Conservation (phyloP, 306 rosid species). For the Sesbania bispinosa region DNA sequence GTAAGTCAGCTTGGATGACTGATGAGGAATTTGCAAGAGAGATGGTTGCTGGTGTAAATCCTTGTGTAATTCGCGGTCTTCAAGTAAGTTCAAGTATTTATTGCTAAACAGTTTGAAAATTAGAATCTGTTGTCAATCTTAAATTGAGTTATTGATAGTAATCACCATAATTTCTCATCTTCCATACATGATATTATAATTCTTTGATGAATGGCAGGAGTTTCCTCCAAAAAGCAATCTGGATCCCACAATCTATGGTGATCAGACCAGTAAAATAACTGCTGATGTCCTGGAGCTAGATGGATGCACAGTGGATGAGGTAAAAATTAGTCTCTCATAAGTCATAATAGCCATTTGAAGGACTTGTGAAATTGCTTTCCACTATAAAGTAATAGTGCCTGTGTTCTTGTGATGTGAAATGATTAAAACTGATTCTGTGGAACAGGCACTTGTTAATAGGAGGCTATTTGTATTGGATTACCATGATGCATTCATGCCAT, state of each 20-base stretch:
- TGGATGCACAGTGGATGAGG: slow-evolving; percentile 60
- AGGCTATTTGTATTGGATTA: slow-evolving; percentile 64
- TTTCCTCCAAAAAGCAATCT: slow-evolving; percentile 81
- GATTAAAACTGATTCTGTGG: neutral
- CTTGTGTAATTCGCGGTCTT: slow-evolving; percentile 54
- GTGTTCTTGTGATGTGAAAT: neutral
- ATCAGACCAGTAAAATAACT: slow-evolving; percentile 67
- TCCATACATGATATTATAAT: neutral
- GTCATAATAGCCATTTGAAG: neutral
- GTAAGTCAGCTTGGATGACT: slow-evolving; percentile 68
- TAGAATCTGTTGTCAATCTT: neutral
- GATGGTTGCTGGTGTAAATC: slow-evolving; percentile 87
- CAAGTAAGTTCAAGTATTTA: slow-evolving; percentile 40
- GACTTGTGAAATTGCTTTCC: neutral
- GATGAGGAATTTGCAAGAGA: slow-evolving; percentile 93
- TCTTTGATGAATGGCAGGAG: slow-evolving; percentile 42
- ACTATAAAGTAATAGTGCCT: neutral
- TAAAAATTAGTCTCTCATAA: slow-evolving; percentile 14
- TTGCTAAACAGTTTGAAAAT: neutral
- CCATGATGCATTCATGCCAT: slow-evolving; percentile 74
- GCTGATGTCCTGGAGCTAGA: slow-evolving; percentile 42
- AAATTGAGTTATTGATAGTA: neutral
- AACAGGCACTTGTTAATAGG: slow-evolving; percentile 51
- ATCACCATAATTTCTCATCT: neutral
- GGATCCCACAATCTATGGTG: slow-evolving; percentile 49